Evolutionary conservation across 306 rosid genomes (phyloP).

Genomic region (Quercus alba): DNA sequence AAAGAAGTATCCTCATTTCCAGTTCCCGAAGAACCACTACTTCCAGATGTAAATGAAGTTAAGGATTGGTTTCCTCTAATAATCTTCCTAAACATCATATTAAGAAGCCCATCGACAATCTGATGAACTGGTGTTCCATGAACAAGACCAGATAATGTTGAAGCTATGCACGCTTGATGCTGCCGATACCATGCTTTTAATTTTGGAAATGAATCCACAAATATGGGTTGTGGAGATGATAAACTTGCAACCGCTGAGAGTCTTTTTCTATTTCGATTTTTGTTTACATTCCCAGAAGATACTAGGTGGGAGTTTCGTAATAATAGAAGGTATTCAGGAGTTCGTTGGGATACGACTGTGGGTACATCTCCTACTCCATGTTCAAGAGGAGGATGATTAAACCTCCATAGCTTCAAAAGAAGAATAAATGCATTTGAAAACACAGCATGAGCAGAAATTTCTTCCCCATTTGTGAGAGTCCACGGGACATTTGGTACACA

Average conservation of each 20-base stretch:
- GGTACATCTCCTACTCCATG: slow-evolving; percentile 93
- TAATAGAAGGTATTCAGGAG: slow-evolving; percentile 89
- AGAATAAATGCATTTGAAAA: slow-evolving; percentile 95
- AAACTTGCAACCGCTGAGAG: slow-evolving; percentile 73
- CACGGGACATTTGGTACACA: slow-evolving; percentile 82
- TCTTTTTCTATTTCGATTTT: slow-evolving; percentile 67
- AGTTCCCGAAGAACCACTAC: slow-evolving; percentile 89
- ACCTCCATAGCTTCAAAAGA: slow-evolving; percentile 90
- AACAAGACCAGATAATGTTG: slow-evolving; percentile 92
- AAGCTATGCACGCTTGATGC: slow-evolving; percentile 96
- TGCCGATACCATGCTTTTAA: slow-evolving; percentile 91
- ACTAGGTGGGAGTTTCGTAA: slow-evolving; percentile 77
- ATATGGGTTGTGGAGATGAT: slow-evolving; percentile 73
- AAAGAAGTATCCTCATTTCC: slow-evolving; percentile 60
- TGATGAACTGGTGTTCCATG: slow-evolving; percentile 96
- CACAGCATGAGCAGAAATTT: slow-evolving; percentile 87
- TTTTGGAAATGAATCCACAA: slow-evolving; percentile 94
- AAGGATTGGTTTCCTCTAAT: slow-evolving; percentile 62
- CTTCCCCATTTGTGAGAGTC: slow-evolving; percentile 69
- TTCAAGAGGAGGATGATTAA: slow-evolving; percentile 91
- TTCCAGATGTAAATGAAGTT: slow-evolving; percentile 67
- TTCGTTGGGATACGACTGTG: slow-evolving; percentile 85
- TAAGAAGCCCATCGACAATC: slow-evolving; percentile 90
- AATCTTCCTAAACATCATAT: slow-evolving; percentile 81
- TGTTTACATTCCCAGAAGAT: slow-evolving; percentile 51